phyloP scores from a whole-genome alignment of 495 filamentous ascomycete genomes.

The Penicillium nucicola region DNA sequence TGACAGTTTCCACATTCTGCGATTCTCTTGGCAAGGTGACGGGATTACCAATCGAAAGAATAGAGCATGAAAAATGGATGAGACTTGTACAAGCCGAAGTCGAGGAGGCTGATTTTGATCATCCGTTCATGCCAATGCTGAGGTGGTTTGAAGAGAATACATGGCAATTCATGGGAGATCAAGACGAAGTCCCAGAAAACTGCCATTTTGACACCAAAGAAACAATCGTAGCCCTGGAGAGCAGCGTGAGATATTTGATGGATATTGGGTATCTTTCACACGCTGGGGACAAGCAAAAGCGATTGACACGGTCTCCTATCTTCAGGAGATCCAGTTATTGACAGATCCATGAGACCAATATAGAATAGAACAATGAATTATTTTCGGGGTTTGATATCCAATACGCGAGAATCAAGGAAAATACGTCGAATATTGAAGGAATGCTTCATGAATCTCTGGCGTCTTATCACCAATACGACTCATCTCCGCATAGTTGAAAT shows the following conservation, averaged over 20 bases:
- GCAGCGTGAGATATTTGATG: too few relatives aligned
- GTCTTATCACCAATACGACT: conserved; percentile 22
- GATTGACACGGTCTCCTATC: too few relatives aligned
- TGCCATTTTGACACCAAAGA: neutral
- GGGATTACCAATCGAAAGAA: neutral
- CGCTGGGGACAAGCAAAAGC: too few relatives aligned
- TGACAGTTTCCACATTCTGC: neutral
- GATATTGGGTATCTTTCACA: too few relatives aligned
- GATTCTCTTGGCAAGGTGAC: neutral
- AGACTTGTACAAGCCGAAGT: neutral
- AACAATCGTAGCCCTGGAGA: neutral
- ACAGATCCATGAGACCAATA: too few relatives aligned
- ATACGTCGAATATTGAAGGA: conserved; percentile 12
- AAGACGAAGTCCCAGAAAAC: neutral
- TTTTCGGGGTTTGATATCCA: too few relatives aligned
- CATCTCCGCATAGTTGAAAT: conserved; percentile 24
- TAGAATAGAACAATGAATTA: too few relatives aligned
- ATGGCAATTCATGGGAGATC: conserved; percentile 2
- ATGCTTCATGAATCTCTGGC: conserved; percentile 18
- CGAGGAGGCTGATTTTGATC: neutral
- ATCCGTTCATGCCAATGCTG: conserved; percentile 9
- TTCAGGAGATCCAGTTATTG: too few relatives aligned
- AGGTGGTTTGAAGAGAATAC: conserved; percentile 11
- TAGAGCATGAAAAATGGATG: conserved; percentile 7
- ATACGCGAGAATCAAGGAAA: neutral